Percentiles rank a stretch among this genome's conserved stretches.
Conservation (phyloP, 176 grass and related monocot genomes). For the Tillandsia leiboldiana region DNA sequence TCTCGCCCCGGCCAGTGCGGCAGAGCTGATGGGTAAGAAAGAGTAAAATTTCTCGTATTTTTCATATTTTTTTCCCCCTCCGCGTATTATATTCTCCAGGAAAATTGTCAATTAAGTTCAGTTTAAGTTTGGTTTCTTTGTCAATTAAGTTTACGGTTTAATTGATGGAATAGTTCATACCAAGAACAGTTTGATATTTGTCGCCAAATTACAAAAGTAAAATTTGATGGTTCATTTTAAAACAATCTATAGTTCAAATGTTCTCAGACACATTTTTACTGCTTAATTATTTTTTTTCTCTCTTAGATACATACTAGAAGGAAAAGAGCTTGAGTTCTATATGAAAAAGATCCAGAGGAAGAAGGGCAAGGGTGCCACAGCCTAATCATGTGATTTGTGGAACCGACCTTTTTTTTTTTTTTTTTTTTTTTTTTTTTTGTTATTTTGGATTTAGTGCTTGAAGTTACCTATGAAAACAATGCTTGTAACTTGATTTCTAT, state of each 20-base stretch:
- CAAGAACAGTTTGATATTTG: no score
- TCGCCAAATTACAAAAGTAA: no score
- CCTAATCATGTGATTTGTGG: constrained; percentile 17
- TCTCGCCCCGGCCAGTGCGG: constrained; percentile 90
- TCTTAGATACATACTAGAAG: constrained; percentile 74
- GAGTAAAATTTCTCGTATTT: neutral
- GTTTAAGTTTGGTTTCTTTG: neutral
- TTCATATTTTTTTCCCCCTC: neutral
- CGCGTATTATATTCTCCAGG: neutral
- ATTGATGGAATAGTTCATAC: no score
- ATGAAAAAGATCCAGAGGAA: constrained; percentile 88
- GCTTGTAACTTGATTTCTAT: no score
- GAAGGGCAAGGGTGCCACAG: constrained; percentile 71
- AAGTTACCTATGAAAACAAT: no score
- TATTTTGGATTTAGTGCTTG: neutral
- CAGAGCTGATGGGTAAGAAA: constrained; percentile 61
- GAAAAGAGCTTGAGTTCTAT: constrained; percentile 86
- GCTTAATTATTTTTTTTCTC: neutral
- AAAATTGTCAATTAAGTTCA: neutral
- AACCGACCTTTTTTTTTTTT: neutral
- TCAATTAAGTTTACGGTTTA: no score
- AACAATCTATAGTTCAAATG: no score
- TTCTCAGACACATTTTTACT: neutral
- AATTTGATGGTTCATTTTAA: no score
- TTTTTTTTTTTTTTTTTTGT: neutral